Conservation (phyloP, 345 rosid species). For the Excoecaria agallocha region DNA sequence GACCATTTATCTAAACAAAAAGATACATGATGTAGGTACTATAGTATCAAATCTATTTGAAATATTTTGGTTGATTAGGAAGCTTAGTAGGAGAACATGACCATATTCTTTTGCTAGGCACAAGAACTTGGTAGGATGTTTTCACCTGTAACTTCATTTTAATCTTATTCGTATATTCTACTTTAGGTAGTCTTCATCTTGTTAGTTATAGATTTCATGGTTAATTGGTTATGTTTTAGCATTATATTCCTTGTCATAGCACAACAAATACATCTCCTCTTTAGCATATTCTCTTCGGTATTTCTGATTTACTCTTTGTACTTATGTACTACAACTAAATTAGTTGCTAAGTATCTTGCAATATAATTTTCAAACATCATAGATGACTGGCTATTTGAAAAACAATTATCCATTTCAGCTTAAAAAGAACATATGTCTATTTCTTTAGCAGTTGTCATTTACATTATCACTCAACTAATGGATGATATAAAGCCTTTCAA, state of each 20-base stretch:
- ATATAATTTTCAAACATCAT: neutral
- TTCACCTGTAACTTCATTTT: neutral
- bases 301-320: neutral
- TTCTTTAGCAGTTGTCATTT: conserved; percentile 44
- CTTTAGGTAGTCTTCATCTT: neutral
- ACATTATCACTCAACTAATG: conserved; percentile 47
- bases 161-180: neutral
- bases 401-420: neutral
- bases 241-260: neutral
- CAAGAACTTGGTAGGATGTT: neutral
- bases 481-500: conserved; percentile 44
- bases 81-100: neutral
- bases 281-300: neutral
- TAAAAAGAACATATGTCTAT: neutral
- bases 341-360: neutral
- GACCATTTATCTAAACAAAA: neutral
- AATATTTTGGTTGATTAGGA: neutral
- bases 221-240: neutral
- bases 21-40: neutral
- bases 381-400: neutral
- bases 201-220: neutral
- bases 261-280: neutral
- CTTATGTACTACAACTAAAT: neutral
- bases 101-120: neutral
- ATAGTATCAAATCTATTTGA: neutral